Conservation (phyloP, 1,284 basidiomycete genomes). For the Sphagnurus paluster region DNA sequence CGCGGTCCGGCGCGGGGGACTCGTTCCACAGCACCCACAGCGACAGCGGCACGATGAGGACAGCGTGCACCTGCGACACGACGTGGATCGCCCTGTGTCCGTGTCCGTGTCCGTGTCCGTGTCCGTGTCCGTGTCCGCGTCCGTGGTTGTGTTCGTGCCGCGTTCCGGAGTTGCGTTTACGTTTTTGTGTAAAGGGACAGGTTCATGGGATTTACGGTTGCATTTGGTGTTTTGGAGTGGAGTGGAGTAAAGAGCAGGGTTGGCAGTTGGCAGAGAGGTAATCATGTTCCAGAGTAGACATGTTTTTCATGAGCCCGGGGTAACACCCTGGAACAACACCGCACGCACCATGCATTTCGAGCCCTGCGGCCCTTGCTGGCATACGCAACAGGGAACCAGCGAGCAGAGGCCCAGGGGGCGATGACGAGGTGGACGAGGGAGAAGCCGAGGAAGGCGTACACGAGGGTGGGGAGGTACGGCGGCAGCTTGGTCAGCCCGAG, state of each 20-base stretch:
- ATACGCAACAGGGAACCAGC: constrained; percentile 43
- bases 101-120: too few species aligned
- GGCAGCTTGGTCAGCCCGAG: constrained; percentile 39
- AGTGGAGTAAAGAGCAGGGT: too few species aligned
- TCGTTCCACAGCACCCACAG: constrained; percentile 38
- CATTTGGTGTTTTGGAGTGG: background rate
- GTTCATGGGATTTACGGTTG: background rate
- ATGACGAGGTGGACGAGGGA: constrained; percentile 49
- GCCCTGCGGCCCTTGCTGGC: constrained; percentile 40
- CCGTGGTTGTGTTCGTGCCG: too few species aligned
- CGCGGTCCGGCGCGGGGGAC: constrained; percentile 44
- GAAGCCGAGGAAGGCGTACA: constrained; percentile 55
- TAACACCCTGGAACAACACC: too few species aligned
- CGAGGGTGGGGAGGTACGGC: constrained; percentile 43
- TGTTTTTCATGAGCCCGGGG: too few species aligned
- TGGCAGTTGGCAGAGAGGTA: too few species aligned
- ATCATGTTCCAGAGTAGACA: too few species aligned
- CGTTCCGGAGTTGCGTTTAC: too few species aligned
- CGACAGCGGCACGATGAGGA: constrained; percentile 52
- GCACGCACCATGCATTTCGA: constrained; percentile 57
- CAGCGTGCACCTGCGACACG: constrained; percentile 53
- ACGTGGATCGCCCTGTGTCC: constrained; percentile 17
- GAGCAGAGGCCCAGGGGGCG: constrained; percentile 46
- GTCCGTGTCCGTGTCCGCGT: too few species aligned
- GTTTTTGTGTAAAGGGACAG: too few species aligned